Evolutionary conservation across 176 grass and related monocot genomes (phyloP), one percentile per base, ranked within the genome.

Genomic region (Elymus sibiricus): DNA sequence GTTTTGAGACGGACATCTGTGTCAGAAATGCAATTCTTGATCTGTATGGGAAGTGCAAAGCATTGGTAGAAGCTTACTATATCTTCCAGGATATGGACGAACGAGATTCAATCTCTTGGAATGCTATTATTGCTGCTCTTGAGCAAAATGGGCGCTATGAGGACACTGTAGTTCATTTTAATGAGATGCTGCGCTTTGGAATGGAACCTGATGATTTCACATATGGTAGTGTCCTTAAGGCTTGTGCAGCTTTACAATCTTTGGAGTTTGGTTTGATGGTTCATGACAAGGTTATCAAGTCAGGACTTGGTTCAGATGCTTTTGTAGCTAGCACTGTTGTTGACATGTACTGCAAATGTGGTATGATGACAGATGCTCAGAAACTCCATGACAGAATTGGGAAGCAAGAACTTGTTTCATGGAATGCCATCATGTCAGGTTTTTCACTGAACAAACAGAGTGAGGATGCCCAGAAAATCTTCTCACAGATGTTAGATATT

Each of bases 31-130:
- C 89, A 58, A 49, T 95, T 83, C 83, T 98, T 37, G 93, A 93
- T 92, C 88, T 98, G 81, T 98, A 95, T 87, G 93, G 95, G 19
- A 98, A 98, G 74, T 93, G 93, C 84, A 95, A 93, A 86, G 85
- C 78, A 83, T 90, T 95, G 29, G 21, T 29, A 39, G 91, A 98
- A 46, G 92, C 89, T 11, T 89, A 47, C 76, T 37, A 56, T 92
- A 71, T 93, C 79, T 98, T 98, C 85, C 60, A 90, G 35, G 87
- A 92, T 60, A 98, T 95, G 95, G 79, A 86, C 25, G 63, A 73
- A 85, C 91, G 91, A 86, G 95, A 98, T 89, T 78, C 92, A 11
- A 77, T 95, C 75, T 98, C 91, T 71, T 95, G 93, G 95, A 98
- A 95, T 75, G 87, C 87, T 78, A 82, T 92, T 74, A 92, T 98